Conservation (phyloP, 2,329 filamentous ascomycete genomes). For the Ophiostoma tasmaniense region DNA sequence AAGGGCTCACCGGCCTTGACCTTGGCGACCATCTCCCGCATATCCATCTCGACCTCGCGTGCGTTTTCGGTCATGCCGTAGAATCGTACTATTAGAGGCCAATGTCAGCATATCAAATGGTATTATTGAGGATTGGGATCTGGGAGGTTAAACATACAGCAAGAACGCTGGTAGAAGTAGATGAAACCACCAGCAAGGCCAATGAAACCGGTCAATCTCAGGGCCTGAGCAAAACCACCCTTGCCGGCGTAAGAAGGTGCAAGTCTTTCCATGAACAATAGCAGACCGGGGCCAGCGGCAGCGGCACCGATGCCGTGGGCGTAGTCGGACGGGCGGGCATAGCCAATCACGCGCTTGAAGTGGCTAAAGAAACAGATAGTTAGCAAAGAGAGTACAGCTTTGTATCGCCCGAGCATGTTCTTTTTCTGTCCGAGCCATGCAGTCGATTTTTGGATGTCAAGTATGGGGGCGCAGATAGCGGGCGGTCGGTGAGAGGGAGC, state of each 20-base stretch:
- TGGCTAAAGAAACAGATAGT: conserved; percentile 51
- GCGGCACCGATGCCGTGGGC: conserved; percentile 58
- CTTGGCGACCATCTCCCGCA: conserved; percentile 95
- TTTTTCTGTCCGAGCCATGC: not conserved
- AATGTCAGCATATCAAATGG: not conserved
- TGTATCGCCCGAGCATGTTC: not conserved
- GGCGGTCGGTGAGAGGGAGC: not conserved
- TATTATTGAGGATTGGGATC: not conserved
- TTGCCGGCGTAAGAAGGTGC: conserved; percentile 77
- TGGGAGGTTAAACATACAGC: conserved; percentile 49
- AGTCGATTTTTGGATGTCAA: not conserved
- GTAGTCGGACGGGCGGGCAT: conserved; percentile 83
- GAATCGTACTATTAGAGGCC: conserved; percentile 64
- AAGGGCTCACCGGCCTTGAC: conserved; percentile 87
- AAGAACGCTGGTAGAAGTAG: conserved; percentile 75
- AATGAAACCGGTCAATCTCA: conserved; percentile 69
- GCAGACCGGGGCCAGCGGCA: conserved; percentile 62
- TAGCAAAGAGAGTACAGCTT: not conserved
- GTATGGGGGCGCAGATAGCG: not conserved
- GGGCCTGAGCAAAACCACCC: conserved; percentile 70
- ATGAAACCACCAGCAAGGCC: conserved; percentile 72
- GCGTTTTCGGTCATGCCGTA: conserved; percentile 91
- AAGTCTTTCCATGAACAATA: conserved; percentile 73
- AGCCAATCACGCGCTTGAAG: conserved; percentile 79
- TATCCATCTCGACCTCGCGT: conserved; percentile 89